Evolutionary conservation across 257 asterid genomes (phyloP), one percentile per base, ranked within the genome.

Genomic region (Apocynum venetum): DNA sequence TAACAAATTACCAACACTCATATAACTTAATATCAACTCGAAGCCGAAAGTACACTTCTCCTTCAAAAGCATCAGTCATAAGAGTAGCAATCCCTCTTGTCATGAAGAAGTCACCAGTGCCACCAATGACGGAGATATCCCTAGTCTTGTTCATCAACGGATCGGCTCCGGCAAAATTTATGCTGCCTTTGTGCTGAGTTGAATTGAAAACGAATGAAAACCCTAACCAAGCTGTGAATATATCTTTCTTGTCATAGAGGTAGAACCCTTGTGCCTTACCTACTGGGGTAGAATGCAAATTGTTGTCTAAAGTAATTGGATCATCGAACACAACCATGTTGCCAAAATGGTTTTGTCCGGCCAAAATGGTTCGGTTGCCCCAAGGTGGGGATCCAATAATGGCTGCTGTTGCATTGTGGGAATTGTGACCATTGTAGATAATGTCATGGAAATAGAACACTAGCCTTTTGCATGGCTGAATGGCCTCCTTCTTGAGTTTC

Each of bases 261-360:
- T 88, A 88, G 48, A 88, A 75, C 40, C 92, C 92, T 67, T 88
- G 90, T 6, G 92, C 92, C 11, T 89, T 79, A 8, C 87, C 92
- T 10, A 88, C 88, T 1, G 87, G 82, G 0, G 75, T 43, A 1
- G 91, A 86, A 51, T 82, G 87, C 11, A 86, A 67, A 56, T 82
- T 83, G 57, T 81, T 82, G 67, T 86, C 92, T 10, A 83, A 20
- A 15, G 90, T 84, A 35, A 88, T 81, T 0, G 92, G 92, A 13
- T 88, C 90, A 53, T 88, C 83, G 78, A 88, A 88, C 0, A 86
- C 86, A 17, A 84, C 85, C 73, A 84, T 1, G 76, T 82, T 70
- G 0, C 90, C 92, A 17, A 88, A 88, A 72, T 84, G 86, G 80
- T 56, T 76, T 36, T 73, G 82, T 3, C 78, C 76, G 11, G 84